These are phyloP conservation scores for Hymenoscyphus linearis DNA, from an alignment of 2,329 filamentous ascomycete species.

Conservation along the genomic window DNA sequence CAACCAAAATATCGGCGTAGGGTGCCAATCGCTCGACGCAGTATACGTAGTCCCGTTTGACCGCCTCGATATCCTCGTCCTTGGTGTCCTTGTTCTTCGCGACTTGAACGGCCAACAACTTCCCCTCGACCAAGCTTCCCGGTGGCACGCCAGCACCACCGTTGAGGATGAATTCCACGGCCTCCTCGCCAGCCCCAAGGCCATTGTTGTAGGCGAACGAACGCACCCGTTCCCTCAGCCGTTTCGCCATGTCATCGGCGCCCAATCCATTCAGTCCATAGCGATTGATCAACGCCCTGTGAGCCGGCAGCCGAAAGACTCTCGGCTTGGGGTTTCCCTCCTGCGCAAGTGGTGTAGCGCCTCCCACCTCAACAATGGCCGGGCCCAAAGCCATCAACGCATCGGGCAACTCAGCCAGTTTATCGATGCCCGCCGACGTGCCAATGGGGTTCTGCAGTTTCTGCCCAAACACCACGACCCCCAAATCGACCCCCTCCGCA, in stretches of 20 bases:
- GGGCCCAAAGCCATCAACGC: slow-evolving; percentile 80
- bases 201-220: slow-evolving; percentile 69
- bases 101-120: slow-evolving; percentile 83
- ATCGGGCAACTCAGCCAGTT: slow-evolving; percentile 84
- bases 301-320: slow-evolving; percentile 77
- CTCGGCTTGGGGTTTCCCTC: slow-evolving; percentile 81
- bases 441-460: slow-evolving; percentile 80
- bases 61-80: slow-evolving; percentile 76
- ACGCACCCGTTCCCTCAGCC: slow-evolving; percentile 71
- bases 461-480: slow-evolving; percentile 65
- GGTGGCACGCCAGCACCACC: slow-evolving; percentile 74
- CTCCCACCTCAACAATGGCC: slow-evolving; percentile 85
- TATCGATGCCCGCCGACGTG: slow-evolving; percentile 93
- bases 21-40: slow-evolving; percentile 77
- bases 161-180: slow-evolving; percentile 69
- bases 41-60: slow-evolving; percentile 79
- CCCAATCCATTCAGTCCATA: slow-evolving; percentile 93
- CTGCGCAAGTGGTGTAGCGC: slow-evolving; percentile 82
- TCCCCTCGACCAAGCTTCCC: slow-evolving; percentile 71
- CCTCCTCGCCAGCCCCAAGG: slow-evolving; percentile 54
- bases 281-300: slow-evolving; percentile 88
- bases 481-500: slow-evolving; percentile 34
- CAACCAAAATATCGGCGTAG: slow-evolving; percentile 93
- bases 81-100: slow-evolving; percentile 95
- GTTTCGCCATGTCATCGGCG: slow-evolving; percentile 77